Percentiles rank a stretch among this genome's conserved stretches.
These are phyloP conservation scores for Xylariaceae sp. DNA, from an alignment of 2,329 filamentous ascomycete species.

Conservation along the genomic window DNA sequence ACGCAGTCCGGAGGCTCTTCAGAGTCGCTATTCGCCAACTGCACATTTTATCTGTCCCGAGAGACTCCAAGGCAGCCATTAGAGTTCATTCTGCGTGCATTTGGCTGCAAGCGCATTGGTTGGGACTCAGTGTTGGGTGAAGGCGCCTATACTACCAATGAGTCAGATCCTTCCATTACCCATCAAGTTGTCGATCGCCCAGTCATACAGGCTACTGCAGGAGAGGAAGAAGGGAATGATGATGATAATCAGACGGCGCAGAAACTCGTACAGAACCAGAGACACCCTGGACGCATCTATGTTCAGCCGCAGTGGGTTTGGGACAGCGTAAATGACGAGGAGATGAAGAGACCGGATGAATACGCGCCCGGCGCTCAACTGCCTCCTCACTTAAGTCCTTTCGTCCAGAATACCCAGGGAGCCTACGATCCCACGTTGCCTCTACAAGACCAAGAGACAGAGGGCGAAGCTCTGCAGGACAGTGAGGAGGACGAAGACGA, in stretches of 20 bases:
- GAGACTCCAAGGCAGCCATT: constrained; percentile 87
- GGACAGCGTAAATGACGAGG: constrained; percentile 92
- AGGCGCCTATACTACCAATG: constrained; percentile 86
- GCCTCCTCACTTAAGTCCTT: constrained; percentile 92
- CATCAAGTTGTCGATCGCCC: constrained; percentile 96
- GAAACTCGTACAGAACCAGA: constrained; percentile 58
- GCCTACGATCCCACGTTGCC: constrained; percentile 87
- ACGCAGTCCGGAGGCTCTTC: constrained; percentile 61
- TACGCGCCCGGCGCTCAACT: constrained; percentile 88
- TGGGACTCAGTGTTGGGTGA: constrained; percentile 91
- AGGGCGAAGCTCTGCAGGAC: constrained; percentile 74
- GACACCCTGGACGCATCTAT: constrained; percentile 88
- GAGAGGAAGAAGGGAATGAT: constrained; percentile 41
- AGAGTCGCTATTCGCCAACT: constrained; percentile 76
- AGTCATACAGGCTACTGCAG: constrained; percentile 57
- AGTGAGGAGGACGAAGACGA: constrained; percentile 53
- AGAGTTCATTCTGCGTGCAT: constrained; percentile 89
- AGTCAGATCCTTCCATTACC: constrained; percentile 83
- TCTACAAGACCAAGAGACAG: constrained; percentile 81
- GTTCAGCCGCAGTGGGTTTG: constrained; percentile 98
- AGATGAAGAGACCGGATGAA: constrained; percentile 78
- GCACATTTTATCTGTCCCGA: constrained; percentile 88
- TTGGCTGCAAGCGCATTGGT: constrained; percentile 92
- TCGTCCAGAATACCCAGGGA: constrained; percentile 81
- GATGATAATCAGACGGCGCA: constrained; percentile 61